Evolutionary conservation across 2,329 filamentous ascomycete genomes (phyloP), one percentile per base, ranked within the genome.

Genomic region (Pestalotiopsis sp.): DNA sequence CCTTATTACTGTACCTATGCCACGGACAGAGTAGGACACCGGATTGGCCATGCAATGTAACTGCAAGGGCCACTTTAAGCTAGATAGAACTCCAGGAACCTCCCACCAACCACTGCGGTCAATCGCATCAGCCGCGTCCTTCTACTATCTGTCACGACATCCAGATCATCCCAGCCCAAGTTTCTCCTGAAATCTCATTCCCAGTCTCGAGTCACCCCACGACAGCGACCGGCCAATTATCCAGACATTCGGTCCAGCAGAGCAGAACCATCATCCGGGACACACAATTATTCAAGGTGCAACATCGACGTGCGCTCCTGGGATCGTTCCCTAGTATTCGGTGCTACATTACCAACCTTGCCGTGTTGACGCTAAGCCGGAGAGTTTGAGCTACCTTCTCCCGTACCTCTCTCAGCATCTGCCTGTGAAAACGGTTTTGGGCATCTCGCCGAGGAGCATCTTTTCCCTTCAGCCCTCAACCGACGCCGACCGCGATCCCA

Each of bases 11-110:
- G 20, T n/a, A 36, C 20, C 31, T 31, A 62, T 27, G 36, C 31
- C 31, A 36, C 31, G 38, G 20, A 17, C 9, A 59, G 57, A 58
- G 52, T 25, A n/a, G 25, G 57, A 59, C 14, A 14, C 39, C n/a
- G 38, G 41, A 12, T 23, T 13, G 20, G 41, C 63, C 23, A 66
- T 58, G 63, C 63, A 66, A 66, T 57, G 63, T 45, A 57, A 25
- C 63, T 66, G 63, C 63, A 66, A 66, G 63, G 63, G 63, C 41
- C 63, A 49, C 63, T 66, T 56, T 56, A 17, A 23, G 25, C 25
- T 17, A 52, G 45, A 20, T 52, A 52, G 45, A 52, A 52, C 57
- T 25, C 20, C 57, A 59, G 14, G 23, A 23, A 27, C 57, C 23
- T 59, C 57, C 27, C 57, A 59, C 27, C 57, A 36, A 36, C 57